Evolutionary conservation across 192 early-diverging fungal species (phyloP), one percentile per base, ranked within the genome.

Genomic region (Coemansia sp.): DNA sequence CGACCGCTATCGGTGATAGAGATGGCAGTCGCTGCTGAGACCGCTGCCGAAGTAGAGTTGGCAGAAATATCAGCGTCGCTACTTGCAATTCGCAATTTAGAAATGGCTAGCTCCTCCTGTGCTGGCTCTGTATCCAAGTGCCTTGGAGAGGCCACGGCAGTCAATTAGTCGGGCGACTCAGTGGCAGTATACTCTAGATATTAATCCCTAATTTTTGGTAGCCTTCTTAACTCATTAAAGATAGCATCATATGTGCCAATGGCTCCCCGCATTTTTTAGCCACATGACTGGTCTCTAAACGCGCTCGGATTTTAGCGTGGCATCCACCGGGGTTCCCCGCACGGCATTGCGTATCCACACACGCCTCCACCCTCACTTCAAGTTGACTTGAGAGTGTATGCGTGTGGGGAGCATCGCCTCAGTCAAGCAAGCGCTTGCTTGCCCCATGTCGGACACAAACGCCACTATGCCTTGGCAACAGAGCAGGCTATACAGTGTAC

Each of bases 21-120:
- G 12, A 71, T 83, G 62, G 66, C 72, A 5, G 63, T 72, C 3
- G 72, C 80, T 24, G 72, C 75, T 50, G 80, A 74, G 66, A 58
- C 36, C 24, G 70, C 66, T 40, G 80, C 69, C 29, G 70, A 77
- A 38, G 43, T 69, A 33, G 72, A 83, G 63, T 46, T 78, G 22
- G 70, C 78, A 47, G 70, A 72, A n/a, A 38, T 57, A 22, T 66
- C 78, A 38, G 38, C 65, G 20, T 65, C 73, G 7, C 38, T 80
- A n/a, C 57, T 68, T 5, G 58, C 66, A 2, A 53, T 27, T 8
- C 73, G 53, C 27, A 57, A 31, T 57, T 15, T 57, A 29, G 53
- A 57, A 29, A 57, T 57, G 53, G 27, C 5, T 16, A 31, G 12
- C 15, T 31, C 53, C 53, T 31, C 27, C 53, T 31, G 29, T 16